Percentiles rank a stretch among this genome's conserved stretches.
Evolutionary conservation across 805 yeast genomes (phyloP).

Genomic region (Wickerhamomyces bovis): DNA sequence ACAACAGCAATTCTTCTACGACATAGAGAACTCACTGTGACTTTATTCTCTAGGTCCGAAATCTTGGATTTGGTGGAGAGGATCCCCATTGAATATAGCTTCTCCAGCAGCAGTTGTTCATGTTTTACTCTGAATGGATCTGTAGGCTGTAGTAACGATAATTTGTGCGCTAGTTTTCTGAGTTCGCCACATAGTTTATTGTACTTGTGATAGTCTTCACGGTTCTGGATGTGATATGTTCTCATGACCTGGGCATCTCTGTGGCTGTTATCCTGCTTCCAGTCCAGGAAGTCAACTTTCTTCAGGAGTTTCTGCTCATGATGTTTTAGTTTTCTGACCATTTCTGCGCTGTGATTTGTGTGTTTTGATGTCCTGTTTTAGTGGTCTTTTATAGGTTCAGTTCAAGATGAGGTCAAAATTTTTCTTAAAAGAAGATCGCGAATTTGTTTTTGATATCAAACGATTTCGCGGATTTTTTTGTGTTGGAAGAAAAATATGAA

Average conservation of each 20-base stretch:
- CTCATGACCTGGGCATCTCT: constrained; percentile 96
- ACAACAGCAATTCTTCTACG: constrained; percentile 90
- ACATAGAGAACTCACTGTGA: constrained; percentile 89
- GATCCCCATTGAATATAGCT: constrained; percentile 83
- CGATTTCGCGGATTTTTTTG: constrained; percentile 1
- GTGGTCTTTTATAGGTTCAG: too few species aligned
- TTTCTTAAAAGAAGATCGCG: not conserved
- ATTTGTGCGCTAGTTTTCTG: constrained; percentile 77
- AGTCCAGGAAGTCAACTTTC: constrained; percentile 93
- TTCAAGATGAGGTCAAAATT: not conserved
- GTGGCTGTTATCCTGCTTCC: constrained; percentile 96
- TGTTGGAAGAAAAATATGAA: not conserved
- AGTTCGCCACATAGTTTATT: constrained; percentile 90
- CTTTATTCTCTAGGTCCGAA: constrained; percentile 84
- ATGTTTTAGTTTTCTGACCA: constrained; percentile 86
- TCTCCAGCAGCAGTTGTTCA: constrained; percentile 82
- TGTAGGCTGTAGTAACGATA: constrained; percentile 77
- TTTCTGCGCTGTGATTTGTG: constrained; percentile 17
- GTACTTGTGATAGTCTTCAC: constrained; percentile 94
- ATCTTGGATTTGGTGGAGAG: constrained; percentile 84
- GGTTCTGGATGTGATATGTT: constrained; percentile 84
- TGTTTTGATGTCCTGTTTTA: not conserved
- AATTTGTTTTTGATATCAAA: not conserved
- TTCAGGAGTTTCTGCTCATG: constrained; percentile 93
- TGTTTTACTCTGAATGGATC: constrained; percentile 87